phyloP scores from a whole-genome alignment of 1,139 yeast genomes.

The Lodderomyces jiufengensis region DNA sequence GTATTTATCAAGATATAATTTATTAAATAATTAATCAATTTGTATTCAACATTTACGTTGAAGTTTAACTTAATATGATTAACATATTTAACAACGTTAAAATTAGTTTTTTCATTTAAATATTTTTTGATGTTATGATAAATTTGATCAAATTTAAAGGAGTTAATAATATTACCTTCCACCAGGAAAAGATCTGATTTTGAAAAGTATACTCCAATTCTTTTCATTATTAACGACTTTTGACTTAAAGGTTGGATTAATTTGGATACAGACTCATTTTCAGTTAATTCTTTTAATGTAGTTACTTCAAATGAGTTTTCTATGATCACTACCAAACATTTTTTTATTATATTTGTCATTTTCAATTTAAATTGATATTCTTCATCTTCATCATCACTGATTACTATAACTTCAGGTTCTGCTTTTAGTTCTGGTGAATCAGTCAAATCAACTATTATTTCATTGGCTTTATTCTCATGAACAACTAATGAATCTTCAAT shows the following conservation, averaged over 20 bases:
- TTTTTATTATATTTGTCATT: slow-evolving; percentile 3
- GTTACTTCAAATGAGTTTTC: not conserved
- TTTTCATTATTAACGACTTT: not conserved
- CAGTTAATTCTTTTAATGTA: not conserved
- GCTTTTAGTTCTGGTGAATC: too few species aligned
- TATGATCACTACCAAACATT: slow-evolving; percentile 2
- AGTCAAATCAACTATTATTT: too few species aligned
- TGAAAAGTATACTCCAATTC: slow-evolving; percentile 2
- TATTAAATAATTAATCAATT: slow-evolving; percentile 2
- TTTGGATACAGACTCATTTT: not conserved
- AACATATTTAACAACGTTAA: slow-evolving; percentile 1
- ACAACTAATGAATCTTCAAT: too few species aligned
- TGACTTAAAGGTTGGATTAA: not conserved
- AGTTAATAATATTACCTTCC: not conserved
- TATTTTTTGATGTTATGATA: slow-evolving; percentile 1
- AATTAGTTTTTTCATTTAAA: not conserved
- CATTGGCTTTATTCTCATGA: too few species aligned
- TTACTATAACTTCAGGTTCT: too few species aligned
- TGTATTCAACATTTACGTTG: not conserved
- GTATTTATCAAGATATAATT: slow-evolving; percentile 2
- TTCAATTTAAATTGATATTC: not conserved
- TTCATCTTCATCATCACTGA: too few species aligned
- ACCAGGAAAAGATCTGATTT: slow-evolving; percentile 1
- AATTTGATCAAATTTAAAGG: slow-evolving; percentile 1
- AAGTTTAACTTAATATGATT: not conserved